phyloP scores from a whole-genome alignment of 2,329 filamentous ascomycete genomes.

The Cladosporium austrohemisphaericum region DNA sequence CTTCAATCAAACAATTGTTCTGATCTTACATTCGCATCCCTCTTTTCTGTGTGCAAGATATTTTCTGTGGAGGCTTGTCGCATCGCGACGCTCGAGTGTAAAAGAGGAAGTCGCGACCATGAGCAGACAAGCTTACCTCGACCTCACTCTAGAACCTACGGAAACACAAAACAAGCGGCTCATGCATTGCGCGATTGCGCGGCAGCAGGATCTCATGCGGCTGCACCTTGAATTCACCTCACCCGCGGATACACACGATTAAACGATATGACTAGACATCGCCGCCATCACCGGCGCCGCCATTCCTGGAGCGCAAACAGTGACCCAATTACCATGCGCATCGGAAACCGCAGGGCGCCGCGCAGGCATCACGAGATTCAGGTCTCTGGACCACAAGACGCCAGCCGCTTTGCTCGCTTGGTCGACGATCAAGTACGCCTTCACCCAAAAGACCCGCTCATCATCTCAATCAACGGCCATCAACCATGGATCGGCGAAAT shows the following conservation, averaged over 20 bases:
- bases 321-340: constrained; percentile 28
- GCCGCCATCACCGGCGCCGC: neutral
- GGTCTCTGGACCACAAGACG: constrained; percentile 27
- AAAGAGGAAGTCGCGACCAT: constrained; percentile 3
- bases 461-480: constrained; percentile 34
- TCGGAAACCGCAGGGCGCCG: constrained; percentile 29
- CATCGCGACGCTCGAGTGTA: neutral
- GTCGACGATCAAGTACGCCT: constrained; percentile 31
- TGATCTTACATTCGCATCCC: neutral
- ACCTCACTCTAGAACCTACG: no score
- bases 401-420: constrained; percentile 28
- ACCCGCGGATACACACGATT: neutral
- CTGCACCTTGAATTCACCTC: neutral
- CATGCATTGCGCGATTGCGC: no score
- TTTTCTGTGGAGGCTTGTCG: neutral
- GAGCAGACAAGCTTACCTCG: neutral
- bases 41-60: neutral
- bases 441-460: constrained; percentile 32
- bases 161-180: no score
- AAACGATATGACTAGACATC: neutral
- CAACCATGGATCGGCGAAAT: constrained; percentile 35
- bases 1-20: neutral
- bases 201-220: no score
- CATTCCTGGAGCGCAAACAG: neutral
- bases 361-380: constrained; percentile 29